Conservation (phyloP, 345 rosid genomes). For the Draba incana region DNA sequence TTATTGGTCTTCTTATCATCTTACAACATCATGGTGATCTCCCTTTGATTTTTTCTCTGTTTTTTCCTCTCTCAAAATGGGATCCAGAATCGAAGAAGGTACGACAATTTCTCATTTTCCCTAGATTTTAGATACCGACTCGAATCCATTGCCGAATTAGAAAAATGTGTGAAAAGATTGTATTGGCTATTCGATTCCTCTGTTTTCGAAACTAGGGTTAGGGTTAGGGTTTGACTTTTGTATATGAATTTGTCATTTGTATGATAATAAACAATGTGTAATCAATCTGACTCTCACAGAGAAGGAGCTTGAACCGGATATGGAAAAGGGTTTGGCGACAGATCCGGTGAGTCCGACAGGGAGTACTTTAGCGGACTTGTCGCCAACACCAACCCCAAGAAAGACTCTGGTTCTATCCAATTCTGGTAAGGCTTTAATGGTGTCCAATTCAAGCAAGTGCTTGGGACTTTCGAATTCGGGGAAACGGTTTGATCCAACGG, state of each 20-base stretch:
- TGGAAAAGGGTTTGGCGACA: conserved; percentile 35
- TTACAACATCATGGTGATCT: conserved; percentile 28
- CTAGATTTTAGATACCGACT: conserved; percentile 9
- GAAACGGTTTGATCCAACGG: conserved; percentile 67
- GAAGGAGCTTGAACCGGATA: conserved; percentile 40
- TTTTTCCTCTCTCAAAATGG: conserved; percentile 24
- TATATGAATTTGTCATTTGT: conserved; percentile 2
- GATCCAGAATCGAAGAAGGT: conserved; percentile 46
- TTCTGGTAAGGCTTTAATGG: conserved; percentile 59
- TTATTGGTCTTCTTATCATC: conserved; percentile 9
- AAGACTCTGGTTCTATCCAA: conserved; percentile 60
- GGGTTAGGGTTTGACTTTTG: conserved; percentile 14
- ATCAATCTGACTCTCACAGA: conserved; percentile 33
- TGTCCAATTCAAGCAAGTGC: conserved; percentile 74
- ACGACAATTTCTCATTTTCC: conserved; percentile 14
- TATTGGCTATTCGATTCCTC: not conserved
- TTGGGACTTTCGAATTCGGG: conserved; percentile 64
- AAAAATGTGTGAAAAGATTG: conserved; percentile 9
- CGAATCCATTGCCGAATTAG: not conserved
- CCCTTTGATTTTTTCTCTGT: conserved; percentile 12
- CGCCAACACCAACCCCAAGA: conserved; percentile 54
- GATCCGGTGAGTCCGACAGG: conserved; percentile 39
- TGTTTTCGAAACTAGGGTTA: conserved; percentile 16
- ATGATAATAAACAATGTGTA: conserved; percentile 22
- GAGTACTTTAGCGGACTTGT: conserved; percentile 37